These are phyloP conservation scores for Sclerotinia spermophila DNA, from an alignment of 2,329 filamentous ascomycete species.

Conservation along the genomic window DNA sequence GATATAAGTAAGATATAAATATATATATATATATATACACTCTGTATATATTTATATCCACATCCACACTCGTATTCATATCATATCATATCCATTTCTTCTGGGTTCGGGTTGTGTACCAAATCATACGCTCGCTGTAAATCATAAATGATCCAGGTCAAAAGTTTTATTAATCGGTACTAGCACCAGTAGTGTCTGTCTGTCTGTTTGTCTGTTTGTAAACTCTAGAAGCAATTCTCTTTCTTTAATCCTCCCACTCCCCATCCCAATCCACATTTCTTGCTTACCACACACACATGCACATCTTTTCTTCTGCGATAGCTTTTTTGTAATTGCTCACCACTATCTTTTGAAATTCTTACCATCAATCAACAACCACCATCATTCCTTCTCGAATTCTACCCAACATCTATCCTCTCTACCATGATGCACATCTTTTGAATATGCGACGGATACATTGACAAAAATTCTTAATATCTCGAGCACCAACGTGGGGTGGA, in stretches of 20 bases:
- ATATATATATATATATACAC: too few species aligned
- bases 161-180: too few species aligned
- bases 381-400: not conserved
- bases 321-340: not conserved
- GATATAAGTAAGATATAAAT: too few species aligned
- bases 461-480: not conserved
- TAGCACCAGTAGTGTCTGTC: too few species aligned
- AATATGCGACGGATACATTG: conserved; percentile 9
- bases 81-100: too few species aligned
- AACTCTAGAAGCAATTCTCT: not conserved
- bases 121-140: too few species aligned
- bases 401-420: not conserved
- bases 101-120: not conserved
- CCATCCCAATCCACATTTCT: not conserved
- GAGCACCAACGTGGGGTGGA: conserved; percentile 5
- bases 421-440: not conserved
- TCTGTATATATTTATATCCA: too few species aligned
- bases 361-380: not conserved
- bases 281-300: too few species aligned
- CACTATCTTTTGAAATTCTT: not conserved
- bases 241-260: not conserved
- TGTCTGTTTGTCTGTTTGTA: too few species aligned
- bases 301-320: conserved; percentile 7
- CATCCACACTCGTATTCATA: too few species aligned
- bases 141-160: not conserved